A percentile compares a stretch with the other conserved stretches of the same genome.
These are phyloP conservation scores for Rusavskia elegans DNA, from an alignment of 495 filamentous ascomycete species.

Conservation along the genomic window DNA sequence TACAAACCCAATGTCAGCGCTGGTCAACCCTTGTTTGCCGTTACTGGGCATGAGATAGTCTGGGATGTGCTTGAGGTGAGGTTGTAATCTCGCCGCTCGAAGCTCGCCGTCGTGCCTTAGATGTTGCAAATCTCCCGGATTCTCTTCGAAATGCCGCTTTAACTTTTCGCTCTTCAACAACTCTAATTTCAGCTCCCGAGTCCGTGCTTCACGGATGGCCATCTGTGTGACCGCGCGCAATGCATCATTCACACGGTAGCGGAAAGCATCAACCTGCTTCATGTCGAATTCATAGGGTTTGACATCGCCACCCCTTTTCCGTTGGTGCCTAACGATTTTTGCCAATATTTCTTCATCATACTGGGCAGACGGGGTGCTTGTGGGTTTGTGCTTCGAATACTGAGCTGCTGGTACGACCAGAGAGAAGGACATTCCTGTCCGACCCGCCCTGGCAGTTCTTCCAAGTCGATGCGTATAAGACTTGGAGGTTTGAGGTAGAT, in stretches of 20 bases:
- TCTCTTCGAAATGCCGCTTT: constrained; percentile 92
- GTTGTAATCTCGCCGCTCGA: constrained; percentile 59
- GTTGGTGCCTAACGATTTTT: constrained; percentile 56
- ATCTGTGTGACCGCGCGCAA: constrained; percentile 65
- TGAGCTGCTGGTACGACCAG: constrained; percentile 72
- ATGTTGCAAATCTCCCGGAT: constrained; percentile 73
- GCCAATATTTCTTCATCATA: constrained; percentile 71
- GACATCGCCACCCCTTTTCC: constrained; percentile 57
- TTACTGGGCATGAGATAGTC: constrained; percentile 82
- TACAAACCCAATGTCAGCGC: constrained; percentile 53
- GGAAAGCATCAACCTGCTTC: constrained; percentile 78
- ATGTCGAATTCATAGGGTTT: constrained; percentile 90
- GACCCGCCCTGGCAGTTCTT: constrained; percentile 78
- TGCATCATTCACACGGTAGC: constrained; percentile 88
- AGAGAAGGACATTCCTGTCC: constrained; percentile 84
- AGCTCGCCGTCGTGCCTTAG: constrained; percentile 84
- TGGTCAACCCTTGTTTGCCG: constrained; percentile 49
- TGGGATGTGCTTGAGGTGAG: constrained; percentile 88
- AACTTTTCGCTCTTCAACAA: constrained; percentile 84
- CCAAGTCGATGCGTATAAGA: constrained; percentile 94
- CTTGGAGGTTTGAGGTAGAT: constrained; percentile 73
- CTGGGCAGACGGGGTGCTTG: constrained; percentile 48
- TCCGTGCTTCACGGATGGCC: constrained; percentile 77
- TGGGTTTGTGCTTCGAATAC: constrained; percentile 81
- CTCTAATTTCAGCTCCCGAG: constrained; percentile 74